Conservation (phyloP, 441 rosid species). For the Gossypium davidsonii region DNA sequence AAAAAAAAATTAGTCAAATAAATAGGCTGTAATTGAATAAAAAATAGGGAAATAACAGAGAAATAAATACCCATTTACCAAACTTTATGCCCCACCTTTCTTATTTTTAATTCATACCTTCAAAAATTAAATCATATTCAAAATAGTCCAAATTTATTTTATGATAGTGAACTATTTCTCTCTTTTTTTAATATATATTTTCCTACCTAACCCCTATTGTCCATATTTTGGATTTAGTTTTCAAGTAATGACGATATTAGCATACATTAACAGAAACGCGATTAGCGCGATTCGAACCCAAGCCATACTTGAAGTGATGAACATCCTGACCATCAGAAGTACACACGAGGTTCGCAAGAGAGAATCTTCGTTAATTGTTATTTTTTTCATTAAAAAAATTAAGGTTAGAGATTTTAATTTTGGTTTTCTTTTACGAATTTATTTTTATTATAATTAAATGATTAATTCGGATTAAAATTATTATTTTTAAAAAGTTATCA, state of each 20-base stretch:
- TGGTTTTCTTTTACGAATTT: background rate
- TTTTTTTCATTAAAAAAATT: background rate
- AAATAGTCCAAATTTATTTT: background rate
- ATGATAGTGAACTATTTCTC: background rate
- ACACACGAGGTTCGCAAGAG: background rate
- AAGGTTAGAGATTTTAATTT: background rate
- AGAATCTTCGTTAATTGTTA: background rate
- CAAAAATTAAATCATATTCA: no score
- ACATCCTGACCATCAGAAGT: no score
- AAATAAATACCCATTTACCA: background rate
- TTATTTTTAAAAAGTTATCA: no score
- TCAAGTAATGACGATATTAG: background rate
- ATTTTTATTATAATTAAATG: background rate
- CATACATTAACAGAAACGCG: background rate
- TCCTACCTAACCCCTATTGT: background rate
- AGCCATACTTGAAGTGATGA: no score
- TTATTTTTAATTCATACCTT: background rate
- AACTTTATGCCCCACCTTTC: background rate
- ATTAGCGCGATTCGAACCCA: no score
- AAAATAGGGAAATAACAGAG: background rate
- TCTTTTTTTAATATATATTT: background rate
- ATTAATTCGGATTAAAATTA: background rate
- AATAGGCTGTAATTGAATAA: background rate
- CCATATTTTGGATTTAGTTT: background rate
- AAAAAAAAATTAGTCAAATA: background rate